phyloP scores from a whole-genome alignment of 164 flowering plant species.

The Paratinospora sagittata region DNA sequence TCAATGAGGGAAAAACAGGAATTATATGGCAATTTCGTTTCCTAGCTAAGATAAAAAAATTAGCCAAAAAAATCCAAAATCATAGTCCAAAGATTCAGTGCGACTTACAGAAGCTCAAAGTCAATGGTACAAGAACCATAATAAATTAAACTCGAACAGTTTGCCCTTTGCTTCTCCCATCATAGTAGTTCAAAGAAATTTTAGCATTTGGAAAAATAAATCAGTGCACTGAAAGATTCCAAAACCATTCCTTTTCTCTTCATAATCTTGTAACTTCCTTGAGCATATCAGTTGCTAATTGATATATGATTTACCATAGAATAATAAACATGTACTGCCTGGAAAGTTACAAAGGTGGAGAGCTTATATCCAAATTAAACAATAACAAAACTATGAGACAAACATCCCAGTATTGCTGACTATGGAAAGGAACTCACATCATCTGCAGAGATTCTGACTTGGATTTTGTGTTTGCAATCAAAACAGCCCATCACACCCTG shows the following conservation, averaged over 20 bases:
- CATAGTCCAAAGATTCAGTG: no score
- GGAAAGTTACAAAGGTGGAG: not conserved
- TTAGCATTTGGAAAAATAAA: no score
- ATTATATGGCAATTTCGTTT: no score
- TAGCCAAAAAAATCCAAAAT: no score
- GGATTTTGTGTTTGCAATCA: conserved; percentile 76
- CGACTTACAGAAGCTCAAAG: no score
- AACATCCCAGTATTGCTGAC: not conserved
- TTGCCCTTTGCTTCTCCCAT: not conserved
- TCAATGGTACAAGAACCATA: no score
- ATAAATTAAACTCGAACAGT: no score
- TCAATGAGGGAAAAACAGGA: no score
- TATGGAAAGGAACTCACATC: conserved; percentile 49
- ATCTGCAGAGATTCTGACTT: conserved; percentile 79
- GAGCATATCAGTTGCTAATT: not conserved
- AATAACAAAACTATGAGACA: not conserved
- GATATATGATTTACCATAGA: not conserved
- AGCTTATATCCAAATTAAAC: conserved; percentile 1
- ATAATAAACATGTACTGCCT: not conserved
- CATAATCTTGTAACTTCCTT: not conserved
- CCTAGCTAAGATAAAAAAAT: no score
- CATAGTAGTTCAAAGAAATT: no score
- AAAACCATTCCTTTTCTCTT: not conserved
- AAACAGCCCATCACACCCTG: conserved; percentile 96
- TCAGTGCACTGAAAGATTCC: not conserved